Evolutionary conservation across 176 grass and related monocot genomes (phyloP), one percentile per base, ranked within the genome.

Genomic region (Elymus sibiricus): DNA sequence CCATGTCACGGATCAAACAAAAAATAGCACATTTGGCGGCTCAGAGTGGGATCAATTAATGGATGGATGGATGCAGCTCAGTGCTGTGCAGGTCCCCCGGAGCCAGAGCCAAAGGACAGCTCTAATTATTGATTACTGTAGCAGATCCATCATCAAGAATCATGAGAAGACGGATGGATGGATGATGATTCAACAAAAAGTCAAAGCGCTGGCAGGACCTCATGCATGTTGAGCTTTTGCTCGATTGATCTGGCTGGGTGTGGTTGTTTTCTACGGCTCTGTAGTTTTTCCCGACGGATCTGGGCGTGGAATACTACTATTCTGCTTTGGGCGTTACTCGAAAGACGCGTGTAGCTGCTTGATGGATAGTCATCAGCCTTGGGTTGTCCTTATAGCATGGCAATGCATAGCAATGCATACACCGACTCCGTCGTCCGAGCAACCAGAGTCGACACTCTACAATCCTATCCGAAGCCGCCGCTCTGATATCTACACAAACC

Each of bases 1-100:
- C 86, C 32, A 74, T 77, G 78, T 85, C 82, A 85, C 14, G 12
- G 55, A 88, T 47, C 10, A 64, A 77, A 77, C 77, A 91, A 88
- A 86, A 88, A 64, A 32, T 40, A 26, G 9, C 56, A 62, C 86
- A 9, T 78, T 55, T 85, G 81, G 70, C 49, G 29, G 60, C 51
- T 91, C 76, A 10, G 74, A 60, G 69, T 80, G 68, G 65, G 69
- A 74, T 82, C 14, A 42, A 32, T 65, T 76, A 76, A 76, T 76
- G 27, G 74, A 76, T 26, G 25, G 53, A 63, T 74, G 56, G 49
- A 28, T 6, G 68, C 17, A 63, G 11, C 76, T 59, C 66, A 74
- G 61, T 6, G 68, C 17, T 63, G 19, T 80, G 66, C 66, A 79
- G 61, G 9, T 43, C 65, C 74, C 66, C 79, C 78, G 64, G 72